These are phyloP conservation scores for Solanum commersonii DNA, from an alignment of 257 asterid genomes.

Conservation along the genomic window DNA sequence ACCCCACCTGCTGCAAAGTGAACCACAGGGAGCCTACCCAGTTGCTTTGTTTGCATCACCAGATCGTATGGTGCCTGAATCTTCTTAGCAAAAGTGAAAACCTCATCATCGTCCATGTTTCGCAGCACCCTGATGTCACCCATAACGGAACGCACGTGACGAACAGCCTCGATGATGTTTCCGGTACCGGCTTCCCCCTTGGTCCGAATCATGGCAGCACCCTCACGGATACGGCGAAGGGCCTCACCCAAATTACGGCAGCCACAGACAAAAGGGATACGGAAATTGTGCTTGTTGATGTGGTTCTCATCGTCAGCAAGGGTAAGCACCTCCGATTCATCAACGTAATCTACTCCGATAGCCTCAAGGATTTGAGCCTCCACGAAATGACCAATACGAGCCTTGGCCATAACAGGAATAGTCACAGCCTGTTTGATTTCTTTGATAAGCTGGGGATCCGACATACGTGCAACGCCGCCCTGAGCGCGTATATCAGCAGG, in stretches of 20 bases:
- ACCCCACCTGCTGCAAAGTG: slow-evolving; percentile 95
- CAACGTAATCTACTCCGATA: slow-evolving; percentile 74
- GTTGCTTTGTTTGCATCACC: slow-evolving; percentile 87
- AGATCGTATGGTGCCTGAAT: slow-evolving; percentile 71
- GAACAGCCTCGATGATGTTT: slow-evolving; percentile 85
- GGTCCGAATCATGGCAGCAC: slow-evolving; percentile 92
- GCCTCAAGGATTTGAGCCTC: slow-evolving; percentile 93
- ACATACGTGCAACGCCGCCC: slow-evolving; percentile 94
- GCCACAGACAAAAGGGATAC: slow-evolving; percentile 93
- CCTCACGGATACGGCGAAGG: slow-evolving; percentile 78
- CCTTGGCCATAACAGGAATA: slow-evolving; percentile 91
- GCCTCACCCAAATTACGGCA: slow-evolving; percentile 95
- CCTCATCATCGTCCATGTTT: slow-evolving; percentile 88
- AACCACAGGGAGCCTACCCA: slow-evolving; percentile 81
- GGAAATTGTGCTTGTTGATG: slow-evolving; percentile 85
- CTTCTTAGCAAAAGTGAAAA: slow-evolving; percentile 73
- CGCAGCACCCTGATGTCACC: slow-evolving; percentile 73
- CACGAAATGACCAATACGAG: slow-evolving; percentile 78
- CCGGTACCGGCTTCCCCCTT: slow-evolving; percentile 96
- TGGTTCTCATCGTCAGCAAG: slow-evolving; percentile 73
- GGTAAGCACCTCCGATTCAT: slow-evolving; percentile 83
- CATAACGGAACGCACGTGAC: slow-evolving; percentile 80
- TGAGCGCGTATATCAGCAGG: slow-evolving; percentile 91
- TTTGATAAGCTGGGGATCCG: slow-evolving; percentile 79
- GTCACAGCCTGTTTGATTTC: slow-evolving; percentile 85